Percentiles rank a stretch among this genome's conserved stretches.
Evolutionary conservation across 257 asterid species (phyloP).

Genomic region (Fraxinus quadrangulata): DNA sequence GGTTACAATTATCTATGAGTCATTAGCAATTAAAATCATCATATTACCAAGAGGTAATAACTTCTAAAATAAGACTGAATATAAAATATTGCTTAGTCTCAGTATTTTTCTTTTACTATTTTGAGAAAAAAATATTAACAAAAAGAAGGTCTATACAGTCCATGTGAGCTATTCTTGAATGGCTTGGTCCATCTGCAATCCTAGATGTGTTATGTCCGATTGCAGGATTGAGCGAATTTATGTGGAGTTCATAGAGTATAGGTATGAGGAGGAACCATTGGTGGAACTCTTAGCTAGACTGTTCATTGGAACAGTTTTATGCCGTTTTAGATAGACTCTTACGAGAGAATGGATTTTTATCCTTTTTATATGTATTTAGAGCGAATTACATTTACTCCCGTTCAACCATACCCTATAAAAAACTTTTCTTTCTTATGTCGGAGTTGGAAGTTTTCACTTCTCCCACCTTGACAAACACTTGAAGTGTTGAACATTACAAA

Average conservation of each 20-base stretch:
- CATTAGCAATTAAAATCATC: background rate
- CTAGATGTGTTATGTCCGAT: background rate
- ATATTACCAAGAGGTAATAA: background rate
- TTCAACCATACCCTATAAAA: background rate
- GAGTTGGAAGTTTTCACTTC: background rate
- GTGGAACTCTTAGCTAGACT: background rate
- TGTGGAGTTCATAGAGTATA: background rate
- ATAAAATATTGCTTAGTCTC: too few species aligned
- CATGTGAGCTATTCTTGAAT: background rate
- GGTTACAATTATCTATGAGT: background rate
- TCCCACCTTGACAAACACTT: background rate
- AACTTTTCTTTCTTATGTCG: background rate
- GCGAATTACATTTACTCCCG: background rate
- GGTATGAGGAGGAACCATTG: background rate
- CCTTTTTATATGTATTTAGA: background rate
- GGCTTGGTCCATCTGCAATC: background rate
- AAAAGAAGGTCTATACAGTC: too few species aligned
- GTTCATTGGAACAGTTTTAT: background rate
- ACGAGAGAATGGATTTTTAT: background rate
- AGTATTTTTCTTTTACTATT: background rate
- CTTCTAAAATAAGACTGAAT: background rate
- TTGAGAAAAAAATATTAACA: background rate
- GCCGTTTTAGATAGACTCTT: background rate
- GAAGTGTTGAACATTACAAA: too few species aligned
- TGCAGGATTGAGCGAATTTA: too few species aligned